These are phyloP conservation scores for Globisporangium cylindrosporum DNA, from an alignment of 352 stramenopile species.

Conservation along the genomic window DNA sequence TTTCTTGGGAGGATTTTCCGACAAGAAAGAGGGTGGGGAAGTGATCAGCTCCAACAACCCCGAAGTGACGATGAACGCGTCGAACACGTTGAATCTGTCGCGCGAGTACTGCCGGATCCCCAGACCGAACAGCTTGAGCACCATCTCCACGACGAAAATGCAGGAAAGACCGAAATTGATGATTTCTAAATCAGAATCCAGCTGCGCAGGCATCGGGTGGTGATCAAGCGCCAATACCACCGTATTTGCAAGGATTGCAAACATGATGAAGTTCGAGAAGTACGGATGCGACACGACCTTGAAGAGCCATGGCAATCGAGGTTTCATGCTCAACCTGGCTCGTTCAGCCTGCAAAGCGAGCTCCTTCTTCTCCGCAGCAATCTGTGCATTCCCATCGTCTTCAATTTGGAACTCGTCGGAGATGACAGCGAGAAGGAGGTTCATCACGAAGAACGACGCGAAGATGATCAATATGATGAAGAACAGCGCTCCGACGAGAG, in stretches of 20 bases:
- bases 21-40: constrained; percentile 74
- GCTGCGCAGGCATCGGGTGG: constrained; percentile 59
- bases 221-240: constrained; percentile 77
- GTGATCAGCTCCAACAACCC: constrained; percentile 65
- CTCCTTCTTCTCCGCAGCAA: constrained; percentile 33
- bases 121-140: constrained; percentile 85
- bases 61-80: constrained; percentile 84
- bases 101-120: constrained; percentile 67
- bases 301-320: constrained; percentile 39
- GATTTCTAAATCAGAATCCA: constrained; percentile 62
- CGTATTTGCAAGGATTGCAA: constrained; percentile 85
- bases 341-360: constrained; percentile 28
- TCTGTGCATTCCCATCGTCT: constrained; percentile 29
- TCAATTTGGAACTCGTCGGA: constrained; percentile 88
- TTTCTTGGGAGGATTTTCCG: constrained; percentile 44
- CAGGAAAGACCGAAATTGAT: constrained; percentile 79
- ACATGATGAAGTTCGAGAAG: constrained; percentile 66
- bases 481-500: constrained; percentile 72
- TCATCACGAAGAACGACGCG: constrained; percentile 93
- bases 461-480: constrained; percentile 91
- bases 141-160: constrained; percentile 71
- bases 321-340: constrained; percentile 27
- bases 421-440: constrained; percentile 91
- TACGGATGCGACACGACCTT: constrained; percentile 55
- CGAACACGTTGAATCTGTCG: constrained; percentile 84